phyloP scores from a whole-genome alignment of 768 basidiomycete species.

The Suillus clintonianus region DNA sequence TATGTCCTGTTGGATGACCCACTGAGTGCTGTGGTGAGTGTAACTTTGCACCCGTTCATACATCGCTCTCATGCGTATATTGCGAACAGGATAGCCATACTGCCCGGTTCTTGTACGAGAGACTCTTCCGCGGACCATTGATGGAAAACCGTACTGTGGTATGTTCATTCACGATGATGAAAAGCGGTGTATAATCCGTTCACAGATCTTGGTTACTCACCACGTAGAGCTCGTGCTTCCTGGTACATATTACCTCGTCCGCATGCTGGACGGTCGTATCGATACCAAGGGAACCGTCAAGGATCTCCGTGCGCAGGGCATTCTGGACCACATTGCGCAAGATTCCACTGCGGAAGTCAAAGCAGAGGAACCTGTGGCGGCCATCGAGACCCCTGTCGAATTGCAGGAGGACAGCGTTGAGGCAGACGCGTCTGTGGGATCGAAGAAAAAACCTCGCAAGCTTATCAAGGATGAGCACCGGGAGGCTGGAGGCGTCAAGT shows the following conservation, averaged over 20 bases:
- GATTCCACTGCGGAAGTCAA: conserved; percentile 50
- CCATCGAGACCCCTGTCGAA: conserved; percentile 15
- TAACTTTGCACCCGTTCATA: background rate
- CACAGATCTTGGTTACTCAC: conserved; percentile 73
- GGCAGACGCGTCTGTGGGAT: background rate
- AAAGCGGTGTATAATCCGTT: background rate
- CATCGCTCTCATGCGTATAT: background rate
- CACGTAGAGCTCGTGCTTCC: conserved; percentile 84
- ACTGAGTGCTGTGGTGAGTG: conserved; percentile 74
- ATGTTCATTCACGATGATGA: conserved; percentile 15
- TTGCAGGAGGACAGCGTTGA: background rate
- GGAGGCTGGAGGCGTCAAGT: conserved; percentile 81
- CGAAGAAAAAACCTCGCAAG: conserved; percentile 65
- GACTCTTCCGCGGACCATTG: conserved; percentile 66
- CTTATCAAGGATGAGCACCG: conserved; percentile 81
- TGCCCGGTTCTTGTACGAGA: conserved; percentile 60
- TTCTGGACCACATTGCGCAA: conserved; percentile 61
- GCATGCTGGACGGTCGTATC: conserved; percentile 81
- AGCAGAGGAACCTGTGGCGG: conserved; percentile 41
- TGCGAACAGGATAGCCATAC: conserved; percentile 64
- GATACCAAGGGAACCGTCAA: conserved; percentile 71
- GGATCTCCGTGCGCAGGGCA: conserved; percentile 61
- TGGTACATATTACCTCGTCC: conserved; percentile 68
- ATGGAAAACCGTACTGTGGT: conserved; percentile 69
- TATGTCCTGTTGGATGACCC: conserved; percentile 82